These are phyloP conservation scores for Oryza australiensis DNA, from an alignment of 176 grass and related monocot species.

Conservation along the genomic window DNA sequence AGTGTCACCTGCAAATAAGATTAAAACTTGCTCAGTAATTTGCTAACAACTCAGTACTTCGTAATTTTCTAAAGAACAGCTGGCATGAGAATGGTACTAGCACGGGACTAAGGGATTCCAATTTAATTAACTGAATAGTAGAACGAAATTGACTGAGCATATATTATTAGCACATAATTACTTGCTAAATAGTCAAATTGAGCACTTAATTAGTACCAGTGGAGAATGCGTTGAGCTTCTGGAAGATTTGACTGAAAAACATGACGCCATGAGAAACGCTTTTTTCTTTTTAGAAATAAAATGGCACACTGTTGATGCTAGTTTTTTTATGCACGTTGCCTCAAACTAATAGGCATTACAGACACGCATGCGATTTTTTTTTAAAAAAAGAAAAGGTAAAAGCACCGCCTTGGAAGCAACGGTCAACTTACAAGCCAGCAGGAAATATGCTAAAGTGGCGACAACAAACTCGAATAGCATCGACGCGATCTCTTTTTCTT, in stretches of 20 bases:
- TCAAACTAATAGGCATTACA: neutral
- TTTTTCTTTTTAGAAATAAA: neutral
- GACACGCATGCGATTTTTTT: neutral
- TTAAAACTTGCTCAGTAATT: constrained; percentile 6
- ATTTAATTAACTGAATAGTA: neutral
- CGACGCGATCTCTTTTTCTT: neutral
- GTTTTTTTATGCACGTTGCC: neutral
- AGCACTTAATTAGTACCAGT: neutral
- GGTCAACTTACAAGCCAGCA: neutral
- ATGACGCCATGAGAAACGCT: neutral
- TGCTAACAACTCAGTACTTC: neutral
- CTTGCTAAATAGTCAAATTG: neutral
- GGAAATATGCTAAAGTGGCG: neutral
- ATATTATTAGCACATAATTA: neutral
- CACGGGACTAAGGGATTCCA: neutral
- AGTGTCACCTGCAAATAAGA: constrained; percentile 55
- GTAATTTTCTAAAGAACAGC: neutral
- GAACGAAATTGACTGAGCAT: constrained; percentile 1
- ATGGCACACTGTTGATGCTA: constrained; percentile 3
- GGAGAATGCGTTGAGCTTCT: neutral
- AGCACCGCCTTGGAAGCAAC: neutral
- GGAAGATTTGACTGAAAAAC: neutral
- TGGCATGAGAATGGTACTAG: constrained; percentile 8
- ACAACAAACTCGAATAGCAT: neutral
- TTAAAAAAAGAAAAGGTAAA: neutral